Evolutionary conservation across 768 basidiomycete genomes (phyloP), one percentile per base, ranked within the genome.

Genomic region (Stropharia rugosoannulata): DNA sequence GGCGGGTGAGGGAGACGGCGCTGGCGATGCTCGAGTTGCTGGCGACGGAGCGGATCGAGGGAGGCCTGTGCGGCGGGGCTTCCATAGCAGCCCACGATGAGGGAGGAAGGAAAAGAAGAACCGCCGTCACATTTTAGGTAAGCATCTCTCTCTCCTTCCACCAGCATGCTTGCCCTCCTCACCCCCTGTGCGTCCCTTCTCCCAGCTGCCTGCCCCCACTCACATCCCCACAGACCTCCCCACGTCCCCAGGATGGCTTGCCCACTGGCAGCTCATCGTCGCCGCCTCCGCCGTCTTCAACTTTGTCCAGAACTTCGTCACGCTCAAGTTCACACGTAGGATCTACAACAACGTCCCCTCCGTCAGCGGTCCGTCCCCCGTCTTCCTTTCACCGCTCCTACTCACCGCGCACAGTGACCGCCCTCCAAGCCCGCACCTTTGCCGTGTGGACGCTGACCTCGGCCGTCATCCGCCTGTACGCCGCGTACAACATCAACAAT

Each of bases 371-470:
- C 59, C 51, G 64, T 52, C 15, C 37, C 12, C 22, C 27, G 32
- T 8, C 27, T 59, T 55, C 50, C 29, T 19, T 2, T 51, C 15
- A 38, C 4, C 13, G 1, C 29, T 6, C 19, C 15, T 9, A 29
- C 32, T 47, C 35, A 51, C 32, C 35, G 50, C 39, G 18, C 51
- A 19, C 71, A 96, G 96, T 99, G 10, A 95, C 93, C 6, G 71
- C 79, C 15, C 79, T 98, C 16, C 92, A 95, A 61, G 89, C 92
- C 37, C 82, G 96, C 44, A 91, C 94, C 4, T 97, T 97, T 67
- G 95, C 83, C 1, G 80, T 84, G 1, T 99, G 96, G 96, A 98
- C 95, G 0, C 69, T 96, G 49, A 87, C 89, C 4, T 84, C 93
- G 7, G 92, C 90, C 19, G 74, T 89, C 44, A 85, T 98, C 47